phyloP scores from a whole-genome alignment of 1,139 yeast genomes.

The Hanseniaspora uvarum region DNA sequence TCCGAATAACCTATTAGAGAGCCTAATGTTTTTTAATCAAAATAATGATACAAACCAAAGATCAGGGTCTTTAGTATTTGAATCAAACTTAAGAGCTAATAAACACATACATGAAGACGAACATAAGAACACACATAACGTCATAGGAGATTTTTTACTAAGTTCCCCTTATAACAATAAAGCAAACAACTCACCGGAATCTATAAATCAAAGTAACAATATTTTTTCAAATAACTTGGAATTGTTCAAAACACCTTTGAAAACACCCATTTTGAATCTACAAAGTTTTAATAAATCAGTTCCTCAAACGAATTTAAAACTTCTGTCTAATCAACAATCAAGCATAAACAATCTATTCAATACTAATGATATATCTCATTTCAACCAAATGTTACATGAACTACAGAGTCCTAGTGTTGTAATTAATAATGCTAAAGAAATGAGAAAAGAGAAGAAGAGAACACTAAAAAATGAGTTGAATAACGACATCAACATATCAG shows the following conservation, averaged over 20 bases:
- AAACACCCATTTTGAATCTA: constrained; percentile 1
- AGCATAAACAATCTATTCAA: constrained; percentile 5
- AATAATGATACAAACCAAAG: neutral
- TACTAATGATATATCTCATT: neutral
- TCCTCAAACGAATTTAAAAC: neutral
- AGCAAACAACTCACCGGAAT: constrained; percentile 1
- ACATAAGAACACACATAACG: constrained; percentile 1
- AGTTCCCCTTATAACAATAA: constrained; percentile 8
- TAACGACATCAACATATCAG: neutral
- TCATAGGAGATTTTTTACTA: constrained; percentile 8
- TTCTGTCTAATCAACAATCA: constrained; percentile 8
- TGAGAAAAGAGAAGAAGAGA: constrained; percentile 8
- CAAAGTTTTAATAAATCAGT: neutral
- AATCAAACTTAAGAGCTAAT: constrained; percentile 2
- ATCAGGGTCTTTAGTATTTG: neutral
- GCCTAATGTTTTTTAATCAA: constrained; percentile 1
- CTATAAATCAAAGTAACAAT: neutral
- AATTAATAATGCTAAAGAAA: constrained; percentile 1
- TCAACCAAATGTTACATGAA: constrained; percentile 6
- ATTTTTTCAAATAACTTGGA: constrained; percentile 2
- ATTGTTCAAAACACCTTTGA: constrained; percentile 11
- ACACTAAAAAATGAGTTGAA: constrained; percentile 13
- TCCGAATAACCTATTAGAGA: neutral
- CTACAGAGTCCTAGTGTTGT: constrained; percentile 7
- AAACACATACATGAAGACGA: neutral